Base-by-base conservation (phyloP, 2,329 filamentous ascomycete genomes). In the Alternaria arborescens region DNA sequence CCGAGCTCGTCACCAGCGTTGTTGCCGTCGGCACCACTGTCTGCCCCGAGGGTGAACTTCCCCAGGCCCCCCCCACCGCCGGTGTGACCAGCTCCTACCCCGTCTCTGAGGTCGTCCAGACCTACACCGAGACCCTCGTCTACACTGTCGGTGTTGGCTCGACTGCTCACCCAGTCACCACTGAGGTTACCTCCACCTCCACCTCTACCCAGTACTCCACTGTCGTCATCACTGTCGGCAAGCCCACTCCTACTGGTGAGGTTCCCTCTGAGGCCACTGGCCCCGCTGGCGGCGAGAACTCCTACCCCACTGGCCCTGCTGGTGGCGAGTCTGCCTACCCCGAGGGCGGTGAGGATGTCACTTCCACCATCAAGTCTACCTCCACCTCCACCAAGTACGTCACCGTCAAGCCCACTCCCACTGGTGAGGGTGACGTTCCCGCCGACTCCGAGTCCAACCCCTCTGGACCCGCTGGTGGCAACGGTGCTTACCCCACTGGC, bases 161-260 rank as follows among this genome's bases (percentile, higher is more conserved):
- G 52, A 82, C 71, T 63, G 82, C 78, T 63, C 83, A 81, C 70
- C 79, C 82, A 58, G 72, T 85, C 61, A 82, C 74, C 60, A 79
- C 76, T 34, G 67, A 76, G 68, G 65, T 77, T 56, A 61, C 62
- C 50, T 67, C 68, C 46, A 74, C 70, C 60, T 68, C 69, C 51
- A 79, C 75, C 57, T 66, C 70, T 56, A 77, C 74, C 52, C 52
- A 71, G 62, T 76, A 73, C 75, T 65, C 68, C 54, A 77, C 76
- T 48, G 61, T 77, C 53, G 60, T 75, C 58, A 36, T 74, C 53
- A 77, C 76, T 41, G 40, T 66, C 24, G 12, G 52, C 30, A 55
- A 60, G 57, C 52, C 58, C 4, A 60, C 44, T 16, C 48, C 55
- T 20, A 41, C 53, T 51, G 53, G 44, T 2, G 24, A 44, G 30